Base-by-base conservation (phyloP, 2,329 filamentous ascomycete species). In the Diaporthe nobilis region DNA sequence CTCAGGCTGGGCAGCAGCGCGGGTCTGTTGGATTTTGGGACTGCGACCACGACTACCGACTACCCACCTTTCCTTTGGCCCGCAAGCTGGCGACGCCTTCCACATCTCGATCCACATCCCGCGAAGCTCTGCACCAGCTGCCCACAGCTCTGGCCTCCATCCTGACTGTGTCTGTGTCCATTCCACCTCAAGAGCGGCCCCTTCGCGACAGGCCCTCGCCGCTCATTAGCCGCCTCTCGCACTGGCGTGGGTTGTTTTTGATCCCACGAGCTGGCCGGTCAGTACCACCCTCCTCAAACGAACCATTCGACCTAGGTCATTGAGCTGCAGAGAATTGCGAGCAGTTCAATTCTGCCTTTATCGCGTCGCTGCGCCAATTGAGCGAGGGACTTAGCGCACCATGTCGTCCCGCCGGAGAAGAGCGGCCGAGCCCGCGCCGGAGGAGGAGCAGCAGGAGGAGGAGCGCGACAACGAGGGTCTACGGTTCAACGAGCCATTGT, bases 401-500 rank as follows among this genome's bases (percentile, higher is more conserved):
- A 86, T 86, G 85, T 84, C 83, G 82, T 84, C 85, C 80, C 84
- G 82, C 70, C 81, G 84, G 78, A 83, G 83, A 78, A 83, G 84
- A 76, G 81, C 81, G 75, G 82, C 80, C 51, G 85, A 77, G 57
- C 70, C 76, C 37, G 76, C 73, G 63, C 76, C 76, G 20, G 76
- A 75, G 47, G 58, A 85, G 80, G 83, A 84, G 47, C 85, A 85
- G 77, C 83, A 85, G 77, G 84, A 84, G 79, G 82, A 83, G 39
- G 82, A 81, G n/a, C 83, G 83, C 47, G 84, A 85, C 74, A 82
- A 85, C 25, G 83, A 84, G 58, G 85, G 83, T 74, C 90, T 99
- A 65, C 87, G 92, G 79, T 98, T 98, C 88, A 91, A 96, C 81
- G 93, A 98, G 82, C 89, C 95, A 78, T 88, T 99, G 75, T 94